These are phyloP conservation scores for Entelexis sorbosivorans DNA, from an alignment of 1,139 yeast species.

Conservation along the genomic window DNA sequence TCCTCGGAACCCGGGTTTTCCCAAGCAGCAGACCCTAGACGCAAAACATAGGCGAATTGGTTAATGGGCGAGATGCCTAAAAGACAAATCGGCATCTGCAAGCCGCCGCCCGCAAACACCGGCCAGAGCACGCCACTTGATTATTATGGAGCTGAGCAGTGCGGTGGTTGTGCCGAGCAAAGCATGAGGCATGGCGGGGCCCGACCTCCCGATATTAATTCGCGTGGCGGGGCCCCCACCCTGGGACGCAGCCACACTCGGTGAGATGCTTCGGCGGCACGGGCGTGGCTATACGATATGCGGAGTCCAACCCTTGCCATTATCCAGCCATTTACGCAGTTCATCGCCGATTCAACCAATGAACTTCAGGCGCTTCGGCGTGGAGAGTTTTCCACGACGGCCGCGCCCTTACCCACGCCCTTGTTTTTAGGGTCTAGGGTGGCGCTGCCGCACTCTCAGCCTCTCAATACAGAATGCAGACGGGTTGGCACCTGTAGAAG, in stretches of 20 bases:
- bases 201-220: neutral
- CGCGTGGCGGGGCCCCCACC: conserved; percentile 1
- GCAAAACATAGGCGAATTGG: neutral
- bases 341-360: neutral
- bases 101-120: neutral
- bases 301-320: neutral
- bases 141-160: too few species aligned
- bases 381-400: neutral
- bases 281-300: neutral
- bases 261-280: neutral
- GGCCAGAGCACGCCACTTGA: neutral
- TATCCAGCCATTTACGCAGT: conserved; percentile 1
- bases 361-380: neutral
- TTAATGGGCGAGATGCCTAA: neutral
- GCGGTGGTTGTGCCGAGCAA: neutral
- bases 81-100: neutral
- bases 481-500: too few species aligned
- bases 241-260: neutral
- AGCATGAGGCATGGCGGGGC: neutral
- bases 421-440: neutral
- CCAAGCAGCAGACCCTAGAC: neutral
- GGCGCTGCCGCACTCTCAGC: neutral
- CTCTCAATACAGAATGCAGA: neutral
- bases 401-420: neutral
- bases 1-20: neutral